phyloP scores from a whole-genome alignment of 495 filamentous ascomycete genomes.

The Diplogelasinospora grovesii region DNA sequence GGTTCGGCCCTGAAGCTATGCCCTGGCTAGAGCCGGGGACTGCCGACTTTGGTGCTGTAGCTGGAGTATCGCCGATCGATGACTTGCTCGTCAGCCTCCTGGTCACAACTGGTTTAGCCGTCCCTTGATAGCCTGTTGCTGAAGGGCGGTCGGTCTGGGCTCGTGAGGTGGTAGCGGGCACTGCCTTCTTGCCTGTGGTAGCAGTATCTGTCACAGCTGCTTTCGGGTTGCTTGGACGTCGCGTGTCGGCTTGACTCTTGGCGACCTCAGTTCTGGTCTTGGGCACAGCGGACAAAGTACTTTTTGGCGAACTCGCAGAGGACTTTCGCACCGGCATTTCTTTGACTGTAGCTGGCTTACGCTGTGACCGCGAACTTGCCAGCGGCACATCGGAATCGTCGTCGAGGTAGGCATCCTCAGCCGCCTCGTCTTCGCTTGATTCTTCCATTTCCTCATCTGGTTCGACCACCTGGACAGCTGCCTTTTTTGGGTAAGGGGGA shows the following conservation, averaged over 20 bases:
- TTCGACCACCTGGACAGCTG: not conserved
- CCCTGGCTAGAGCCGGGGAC: not conserved
- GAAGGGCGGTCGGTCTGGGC: slow-evolving; percentile 2
- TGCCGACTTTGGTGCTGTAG: slow-evolving; percentile 2
- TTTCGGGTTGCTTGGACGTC: slow-evolving; percentile 2
- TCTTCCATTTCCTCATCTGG: slow-evolving; percentile 6
- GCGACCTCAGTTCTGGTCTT: not conserved
- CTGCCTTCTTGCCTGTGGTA: not conserved
- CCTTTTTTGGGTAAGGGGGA: slow-evolving; percentile 6
- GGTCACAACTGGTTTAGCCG: too few species aligned
- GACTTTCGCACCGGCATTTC: not conserved
- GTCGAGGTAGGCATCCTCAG: slow-evolving; percentile 5
- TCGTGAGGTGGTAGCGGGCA: not conserved
- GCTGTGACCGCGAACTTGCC: slow-evolving; percentile 2
- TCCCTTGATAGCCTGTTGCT: slow-evolving; percentile 25
- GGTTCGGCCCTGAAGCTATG: slow-evolving; percentile 1
- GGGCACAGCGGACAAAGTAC: not conserved
- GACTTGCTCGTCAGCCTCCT: slow-evolving; percentile 9
- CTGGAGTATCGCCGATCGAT: not conserved
- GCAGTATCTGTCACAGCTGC: not conserved
- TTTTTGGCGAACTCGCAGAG: not conserved
- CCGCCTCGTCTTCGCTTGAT: slow-evolving; percentile 15
- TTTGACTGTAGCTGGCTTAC: not conserved
- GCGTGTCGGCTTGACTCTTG: slow-evolving; percentile 1
- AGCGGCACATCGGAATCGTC: not conserved